phyloP scores from a whole-genome alignment of 2,329 filamentous ascomycete species.

The Esteya vermicola region DNA sequence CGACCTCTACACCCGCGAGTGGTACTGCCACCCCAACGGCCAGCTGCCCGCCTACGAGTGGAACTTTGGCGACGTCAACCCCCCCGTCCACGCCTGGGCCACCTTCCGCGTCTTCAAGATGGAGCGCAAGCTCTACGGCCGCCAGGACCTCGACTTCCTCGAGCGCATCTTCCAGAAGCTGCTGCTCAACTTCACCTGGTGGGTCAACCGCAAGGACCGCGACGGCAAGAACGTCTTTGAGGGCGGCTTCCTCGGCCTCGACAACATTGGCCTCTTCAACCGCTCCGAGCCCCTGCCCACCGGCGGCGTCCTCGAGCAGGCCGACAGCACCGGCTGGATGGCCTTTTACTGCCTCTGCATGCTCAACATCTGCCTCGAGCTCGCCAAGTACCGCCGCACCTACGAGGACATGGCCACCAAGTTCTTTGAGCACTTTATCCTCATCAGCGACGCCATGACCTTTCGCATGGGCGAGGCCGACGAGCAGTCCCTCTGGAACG shows the following conservation, averaged over 20 bases:
- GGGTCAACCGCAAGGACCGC: constrained; percentile 91
- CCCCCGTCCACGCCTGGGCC: constrained; percentile 91
- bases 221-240: constrained; percentile 97
- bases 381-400: constrained; percentile 85
- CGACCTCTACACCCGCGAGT: constrained; percentile 88
- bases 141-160: constrained; percentile 87
- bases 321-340: constrained; percentile 98
- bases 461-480: constrained; percentile 55
- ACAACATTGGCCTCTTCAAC: constrained; percentile 97
- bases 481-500: constrained; percentile 87
- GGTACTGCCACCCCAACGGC: constrained; percentile 98
- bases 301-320: constrained; percentile 85
- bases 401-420: constrained; percentile 97
- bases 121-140: constrained; percentile 90
- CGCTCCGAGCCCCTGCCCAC: constrained; percentile 89
- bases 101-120: constrained; percentile 97
- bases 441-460: constrained; percentile 96
- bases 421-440: constrained; percentile 97
- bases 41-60: constrained; percentile 87
- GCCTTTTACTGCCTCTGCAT: constrained; percentile 93
- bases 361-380: constrained; percentile 90
- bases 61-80: constrained; percentile 97
- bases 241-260: constrained; percentile 84
- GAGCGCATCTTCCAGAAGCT: constrained; percentile 95
- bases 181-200: constrained; percentile 95